phyloP scores from a whole-genome alignment of 1,284 basidiomycete genomes.

The Ustilago vetiveriae region DNA sequence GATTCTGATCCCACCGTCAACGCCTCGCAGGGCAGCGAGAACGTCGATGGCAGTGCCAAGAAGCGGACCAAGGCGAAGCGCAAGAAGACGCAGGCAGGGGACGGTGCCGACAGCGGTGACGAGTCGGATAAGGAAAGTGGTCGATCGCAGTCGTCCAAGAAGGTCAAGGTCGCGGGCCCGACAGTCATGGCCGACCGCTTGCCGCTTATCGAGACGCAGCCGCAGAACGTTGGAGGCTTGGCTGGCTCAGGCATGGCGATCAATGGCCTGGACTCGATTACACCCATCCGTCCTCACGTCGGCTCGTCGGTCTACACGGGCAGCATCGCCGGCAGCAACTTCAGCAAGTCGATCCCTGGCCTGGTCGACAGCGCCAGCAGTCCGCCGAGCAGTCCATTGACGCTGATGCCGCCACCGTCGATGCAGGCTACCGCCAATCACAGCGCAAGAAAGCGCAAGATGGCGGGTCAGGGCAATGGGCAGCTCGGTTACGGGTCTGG shows the following conservation, averaged over 20 bases:
- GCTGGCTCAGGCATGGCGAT: conserved; percentile 21
- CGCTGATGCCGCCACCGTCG: conserved; percentile 57
- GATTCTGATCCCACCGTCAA: conserved; percentile 3
- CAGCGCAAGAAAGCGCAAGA: conserved; percentile 54
- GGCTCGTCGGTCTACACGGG: conserved; percentile 38
- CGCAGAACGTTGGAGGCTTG: conserved; percentile 11
- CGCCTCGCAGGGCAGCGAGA: conserved; percentile 8
- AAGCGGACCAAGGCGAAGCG: conserved; percentile 44
- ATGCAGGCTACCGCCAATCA: conserved; percentile 45
- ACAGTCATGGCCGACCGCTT: conserved; percentile 22
- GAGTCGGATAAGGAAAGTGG: conserved; percentile 30
- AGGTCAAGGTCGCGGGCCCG: conserved; percentile 12
- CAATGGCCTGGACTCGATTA: conserved; percentile 38
- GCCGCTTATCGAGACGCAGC: conserved; percentile 47
- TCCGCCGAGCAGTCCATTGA: conserved; percentile 55
- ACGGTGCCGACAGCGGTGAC: conserved; percentile 27
- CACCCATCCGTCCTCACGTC: conserved; percentile 39
- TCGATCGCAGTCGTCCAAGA: conserved; percentile 23
- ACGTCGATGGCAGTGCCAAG: conserved; percentile 21
- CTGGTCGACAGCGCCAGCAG: conserved; percentile 59
- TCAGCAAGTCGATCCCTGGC: conserved; percentile 47
- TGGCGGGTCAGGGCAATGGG: conserved; percentile 40
- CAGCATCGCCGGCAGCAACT: conserved; percentile 49
- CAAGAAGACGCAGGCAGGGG: conserved; percentile 31
- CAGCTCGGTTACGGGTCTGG: conserved; percentile 36